Base-by-base conservation (phyloP, 805 yeast species). In the Candida ficus region DNA sequence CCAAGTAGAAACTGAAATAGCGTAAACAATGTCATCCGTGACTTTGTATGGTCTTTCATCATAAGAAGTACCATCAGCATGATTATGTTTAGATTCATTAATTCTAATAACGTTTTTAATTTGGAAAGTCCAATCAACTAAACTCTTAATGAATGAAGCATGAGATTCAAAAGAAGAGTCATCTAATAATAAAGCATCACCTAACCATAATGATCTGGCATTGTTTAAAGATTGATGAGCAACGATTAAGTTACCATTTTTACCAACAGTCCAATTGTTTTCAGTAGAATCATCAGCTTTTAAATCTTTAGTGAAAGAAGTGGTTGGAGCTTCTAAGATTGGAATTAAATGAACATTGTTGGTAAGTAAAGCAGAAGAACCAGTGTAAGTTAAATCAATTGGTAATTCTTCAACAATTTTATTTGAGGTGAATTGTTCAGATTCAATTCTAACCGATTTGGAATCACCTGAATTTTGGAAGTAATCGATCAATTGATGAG, bases 151-250 rank as follows among this genome's bases (percentile, higher is more conserved):
- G 28, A 79, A 56, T 25, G 5, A 7, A 17, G 17, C 14, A 17
- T 33, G 25, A 8, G 58, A 57, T n/a, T 60, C 56, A 40, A 61
- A 62, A 14, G 59, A 48, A 14, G 50, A 52, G 49, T 76, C 66
- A 25, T 53, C 60, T 34, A 90, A 66, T 37, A 84, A 63, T 17
- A 70, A 68, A 21, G 64, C 66, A 34, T 83, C 71, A n/a, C 97
- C 98, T 14, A 82, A 53, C 96, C 97, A 88, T 11, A 73, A 57
- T 33, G 78, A 70, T 52, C 99, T 78, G 2, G 95, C 85, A 56
- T 85, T 87, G 57, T 76, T 76, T 41, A 78, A 69, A 35, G 82
- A 82, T 67, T 93, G 99, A 53, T 87, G 75, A 1, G 80, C 93
- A 9, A 78, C 95, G 18, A 80, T 76, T 38, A 85, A 58, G 58